These are phyloP conservation scores for Vitis vinifera DNA, from an alignment of 164 flowering plant genomes.

Conservation along the genomic window ASM3070453v1 NC_081823.1:22803501-22804000, in stretches of 20 bases:
- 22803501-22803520: conserved; percentile 50
- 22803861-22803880: conserved; percentile 34
- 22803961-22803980: conserved; percentile 64
- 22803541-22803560: conserved; percentile 26
- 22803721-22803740: conserved; percentile 20
- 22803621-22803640: conserved; percentile 50
- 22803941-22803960: conserved; percentile 46
- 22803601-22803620: conserved; percentile 73
- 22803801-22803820: conserved; percentile 27
- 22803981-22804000: conserved; percentile 59
- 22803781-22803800: conserved; percentile 44
- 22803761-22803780: conserved; percentile 53
- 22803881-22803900: conserved; percentile 33
- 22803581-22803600: conserved; percentile 65
- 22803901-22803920: conserved; percentile 33
- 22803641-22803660: conserved; percentile 40
- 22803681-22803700: conserved; percentile 36
- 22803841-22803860: conserved; percentile 36
- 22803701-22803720: conserved; percentile 26
- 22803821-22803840: conserved; percentile 38
- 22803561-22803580: conserved; percentile 46
- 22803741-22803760: conserved; percentile 28
- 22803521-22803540: conserved; percentile 45
- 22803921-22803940: conserved; percentile 51
- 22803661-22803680: conserved; percentile 28